Evolutionary conservation across 306 rosid species (phyloP), one percentile per base, ranked within the genome.

Genomic region (Erythrophleum fordii): DNA sequence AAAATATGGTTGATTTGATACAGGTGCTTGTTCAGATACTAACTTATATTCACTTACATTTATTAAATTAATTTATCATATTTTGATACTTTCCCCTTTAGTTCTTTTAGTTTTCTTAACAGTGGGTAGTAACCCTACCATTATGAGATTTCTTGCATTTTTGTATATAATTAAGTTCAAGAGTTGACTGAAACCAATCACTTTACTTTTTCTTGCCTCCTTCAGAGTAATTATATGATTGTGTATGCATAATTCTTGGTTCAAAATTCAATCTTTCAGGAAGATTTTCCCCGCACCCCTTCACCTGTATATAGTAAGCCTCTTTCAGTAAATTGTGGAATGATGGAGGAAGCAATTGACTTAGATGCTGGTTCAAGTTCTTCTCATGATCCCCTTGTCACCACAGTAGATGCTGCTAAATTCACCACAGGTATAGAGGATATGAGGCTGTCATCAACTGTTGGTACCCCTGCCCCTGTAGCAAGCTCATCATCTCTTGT

Each of bases 1-100:
- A 84, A 81, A 81, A 83, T 79, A 56, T 48, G 74, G 87, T 87
- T 80, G 93, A 84, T 81, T 81, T 78, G 82, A 81, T 83, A 74
- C 93, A 86, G 94, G 97, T 92, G 73, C 56, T 72, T 74, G 69
- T 41, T 58, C 7, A 65, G 41, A 46, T 67, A 81, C 80, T 44
- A 58, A 61, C 71, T 28, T 72, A 61, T 73, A 14, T 77, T 37
- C 65, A 34, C 35, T 69, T 45, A 60, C 68, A 41, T 48, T 45
- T 26, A 28, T 13, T 22, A 75, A 46, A 26, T 28, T 62, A 16
- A 14, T 49, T 34, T 64, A 28, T 60, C 78, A 82, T 69, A 69
- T 51, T 82, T 68, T 69, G 29, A 35, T n/a, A 65, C 23, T 46
- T 62, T 11, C 26, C 68, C 53, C 35, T 42, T 51, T 31, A 31